phyloP scores from a whole-genome alignment of 2,329 filamentous ascomycete genomes.

The Trichoderma harzianum region DNA sequence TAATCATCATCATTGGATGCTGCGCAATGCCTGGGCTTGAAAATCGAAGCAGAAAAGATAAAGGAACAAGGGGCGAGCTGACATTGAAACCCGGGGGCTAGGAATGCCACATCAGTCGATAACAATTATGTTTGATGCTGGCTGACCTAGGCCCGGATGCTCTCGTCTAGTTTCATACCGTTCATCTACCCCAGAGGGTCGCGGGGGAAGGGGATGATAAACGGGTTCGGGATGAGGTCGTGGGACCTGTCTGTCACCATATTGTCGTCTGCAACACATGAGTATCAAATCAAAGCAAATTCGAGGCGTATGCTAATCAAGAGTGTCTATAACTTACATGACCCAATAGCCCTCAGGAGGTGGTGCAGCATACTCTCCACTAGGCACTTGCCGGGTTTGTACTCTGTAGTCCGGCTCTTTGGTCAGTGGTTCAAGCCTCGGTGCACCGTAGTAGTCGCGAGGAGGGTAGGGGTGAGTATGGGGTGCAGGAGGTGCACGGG shows the following conservation, averaged over 20 bases:
- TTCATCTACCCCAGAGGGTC: background rate
- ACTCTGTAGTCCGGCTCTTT: constrained; percentile 3
- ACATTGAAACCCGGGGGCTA: background rate
- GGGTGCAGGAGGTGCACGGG: background rate
- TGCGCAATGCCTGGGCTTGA: background rate
- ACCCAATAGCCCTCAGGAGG: constrained; percentile 24
- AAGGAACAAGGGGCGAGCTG: background rate
- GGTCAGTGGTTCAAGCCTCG: background rate
- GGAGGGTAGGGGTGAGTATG: background rate
- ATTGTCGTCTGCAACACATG: constrained; percentile 21
- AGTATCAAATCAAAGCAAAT: constrained; percentile 15
- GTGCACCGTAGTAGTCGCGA: background rate
- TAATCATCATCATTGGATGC: background rate
- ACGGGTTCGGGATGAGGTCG: constrained; percentile 16
- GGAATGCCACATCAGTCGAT: constrained; percentile 11
- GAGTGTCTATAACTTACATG: constrained; percentile 23
- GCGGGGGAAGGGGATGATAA: constrained; percentile 22
- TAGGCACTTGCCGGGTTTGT: constrained; percentile 20
- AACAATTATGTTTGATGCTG: constrained; percentile 10
- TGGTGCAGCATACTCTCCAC: constrained; percentile 14
- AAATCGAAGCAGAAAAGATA: background rate
- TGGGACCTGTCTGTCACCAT: background rate
- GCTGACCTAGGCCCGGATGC: constrained; percentile 7
- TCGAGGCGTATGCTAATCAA: too few relatives aligned
- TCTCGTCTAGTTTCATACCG: constrained; percentile 21